Conservation (phyloP, 768 basidiomycete genomes). For the Tylopilus balloui region DNA sequence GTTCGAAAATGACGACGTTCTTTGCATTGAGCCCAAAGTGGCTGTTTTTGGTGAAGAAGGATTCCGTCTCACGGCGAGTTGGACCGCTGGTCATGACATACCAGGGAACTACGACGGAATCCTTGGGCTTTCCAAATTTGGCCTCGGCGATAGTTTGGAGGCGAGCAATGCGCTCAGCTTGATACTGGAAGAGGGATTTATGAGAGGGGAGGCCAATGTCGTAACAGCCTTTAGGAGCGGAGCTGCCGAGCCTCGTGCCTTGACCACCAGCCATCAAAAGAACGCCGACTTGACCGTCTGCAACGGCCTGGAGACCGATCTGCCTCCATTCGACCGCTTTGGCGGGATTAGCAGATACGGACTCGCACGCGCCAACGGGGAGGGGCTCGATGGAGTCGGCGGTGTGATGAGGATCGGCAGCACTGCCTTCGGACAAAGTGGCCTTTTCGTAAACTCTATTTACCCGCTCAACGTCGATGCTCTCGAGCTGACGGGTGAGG, state of each 20-base stretch:
- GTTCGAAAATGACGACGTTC: conserved; percentile 92
- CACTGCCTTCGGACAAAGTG: conserved; percentile 56
- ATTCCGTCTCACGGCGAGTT: conserved; percentile 81
- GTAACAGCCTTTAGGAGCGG: conserved; percentile 95
- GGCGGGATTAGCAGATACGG: conserved; percentile 47
- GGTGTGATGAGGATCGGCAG: conserved; percentile 35
- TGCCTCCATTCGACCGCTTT: conserved; percentile 72
- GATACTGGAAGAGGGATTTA: conserved; percentile 93
- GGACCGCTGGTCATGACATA: conserved; percentile 99
- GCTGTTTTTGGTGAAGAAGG: conserved; percentile 70
- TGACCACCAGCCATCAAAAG: conserved; percentile 98
- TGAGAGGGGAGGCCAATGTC: conserved; percentile 93
- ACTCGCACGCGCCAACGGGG: conserved; percentile 70
- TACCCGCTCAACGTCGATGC: conserved; percentile 85
- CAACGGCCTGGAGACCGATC: conserved; percentile 76
- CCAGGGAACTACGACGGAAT: conserved; percentile 82
- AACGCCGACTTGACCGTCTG: conserved; percentile 83
- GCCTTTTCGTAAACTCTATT: conserved; percentile 85
- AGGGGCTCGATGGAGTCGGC: conserved; percentile 71
- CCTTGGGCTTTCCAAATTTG: conserved; percentile 45
- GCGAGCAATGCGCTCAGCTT: conserved; percentile 91
- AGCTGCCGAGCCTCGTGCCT: conserved; percentile 89
- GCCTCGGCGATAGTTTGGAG: conserved; percentile 73
- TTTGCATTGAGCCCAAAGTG: conserved; percentile 79
- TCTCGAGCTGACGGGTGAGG: conserved; percentile 67